Percentiles rank a stretch among this genome's conserved stretches.
These are phyloP conservation scores for Albugo laibachii DNA, from an alignment of 352 stramenopile genomes.

Conservation along the genomic window DNA sequence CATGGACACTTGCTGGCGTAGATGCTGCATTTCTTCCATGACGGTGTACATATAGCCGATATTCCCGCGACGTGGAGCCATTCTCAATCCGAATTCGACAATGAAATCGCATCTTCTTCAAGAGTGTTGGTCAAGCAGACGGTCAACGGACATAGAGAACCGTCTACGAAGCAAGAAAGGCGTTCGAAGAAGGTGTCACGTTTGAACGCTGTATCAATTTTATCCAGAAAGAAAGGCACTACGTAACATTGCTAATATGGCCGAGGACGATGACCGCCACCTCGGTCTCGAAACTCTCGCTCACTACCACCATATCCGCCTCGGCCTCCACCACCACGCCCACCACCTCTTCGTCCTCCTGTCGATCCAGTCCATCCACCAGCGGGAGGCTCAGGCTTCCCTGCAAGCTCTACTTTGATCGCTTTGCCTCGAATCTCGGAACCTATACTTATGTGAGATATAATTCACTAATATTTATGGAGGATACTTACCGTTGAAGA, in stretches of 20 bases:
- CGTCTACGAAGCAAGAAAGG: too few species aligned
- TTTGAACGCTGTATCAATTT: too few species aligned
- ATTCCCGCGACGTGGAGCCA: constrained; percentile 4
- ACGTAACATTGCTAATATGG: too few species aligned
- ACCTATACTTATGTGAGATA: constrained; percentile 10
- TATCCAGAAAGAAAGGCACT: too few species aligned
- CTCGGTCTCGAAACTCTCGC: constrained; percentile 14
- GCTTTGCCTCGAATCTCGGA: constrained; percentile 55
- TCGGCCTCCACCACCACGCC: constrained; percentile 15
- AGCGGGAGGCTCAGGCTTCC: constrained; percentile 57
- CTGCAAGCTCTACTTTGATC: constrained; percentile 71
- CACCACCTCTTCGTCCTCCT: constrained; percentile 15
- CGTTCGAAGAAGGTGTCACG: too few species aligned
- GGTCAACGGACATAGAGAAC: too few species aligned
- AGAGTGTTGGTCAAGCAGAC: too few species aligned
- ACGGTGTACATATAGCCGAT: constrained; percentile 28
- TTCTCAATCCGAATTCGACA: too few species aligned
- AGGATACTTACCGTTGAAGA: constrained; percentile 49
- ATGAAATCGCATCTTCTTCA: too few species aligned
- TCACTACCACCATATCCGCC: constrained; percentile 13
- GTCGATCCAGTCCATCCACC: constrained; percentile 22
- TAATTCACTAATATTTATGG: background rate
- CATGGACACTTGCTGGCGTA: constrained; percentile 19
- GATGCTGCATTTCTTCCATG: constrained; percentile 36
- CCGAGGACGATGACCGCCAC: constrained; percentile 9